These are phyloP conservation scores for Solanum sitiens DNA, from an alignment of 257 asterid species.

Conservation along the genomic window DNA sequence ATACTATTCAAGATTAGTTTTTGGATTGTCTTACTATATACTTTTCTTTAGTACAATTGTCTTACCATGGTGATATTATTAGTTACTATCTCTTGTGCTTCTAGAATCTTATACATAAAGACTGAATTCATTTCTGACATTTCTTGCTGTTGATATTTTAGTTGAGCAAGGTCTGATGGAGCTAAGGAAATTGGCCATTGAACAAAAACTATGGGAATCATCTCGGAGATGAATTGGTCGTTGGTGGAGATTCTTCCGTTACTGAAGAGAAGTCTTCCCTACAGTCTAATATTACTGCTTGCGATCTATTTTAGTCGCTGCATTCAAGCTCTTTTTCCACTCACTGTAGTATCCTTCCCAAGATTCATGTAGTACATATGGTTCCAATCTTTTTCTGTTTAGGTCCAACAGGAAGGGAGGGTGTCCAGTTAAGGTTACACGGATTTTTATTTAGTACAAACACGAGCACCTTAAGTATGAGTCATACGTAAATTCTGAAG, in stretches of 20 bases:
- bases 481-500: background rate
- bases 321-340: background rate
- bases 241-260: slow-evolving; percentile 19
- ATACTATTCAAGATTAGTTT: background rate
- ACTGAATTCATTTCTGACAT: background rate
- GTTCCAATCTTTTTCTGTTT: background rate
- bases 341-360: background rate
- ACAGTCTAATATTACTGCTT: background rate
- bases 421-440: background rate
- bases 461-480: background rate
- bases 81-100: background rate
- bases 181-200: slow-evolving; percentile 36
- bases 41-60: background rate
- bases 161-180: slow-evolving; percentile 45
- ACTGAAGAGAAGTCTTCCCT: slow-evolving; percentile 22
- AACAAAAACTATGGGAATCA: slow-evolving; percentile 34
- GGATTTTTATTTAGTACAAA: background rate
- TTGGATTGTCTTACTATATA: background rate
- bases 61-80: background rate
- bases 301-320: background rate
- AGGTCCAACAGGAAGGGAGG: background rate
- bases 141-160: slow-evolving; percentile 4
- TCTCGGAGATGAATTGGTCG: slow-evolving; percentile 35
- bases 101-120: background rate
- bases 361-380: background rate